These are phyloP conservation scores for Hypoxylon sp. DNA, from an alignment of 2,329 filamentous ascomycete genomes.

Conservation along the genomic window DNA sequence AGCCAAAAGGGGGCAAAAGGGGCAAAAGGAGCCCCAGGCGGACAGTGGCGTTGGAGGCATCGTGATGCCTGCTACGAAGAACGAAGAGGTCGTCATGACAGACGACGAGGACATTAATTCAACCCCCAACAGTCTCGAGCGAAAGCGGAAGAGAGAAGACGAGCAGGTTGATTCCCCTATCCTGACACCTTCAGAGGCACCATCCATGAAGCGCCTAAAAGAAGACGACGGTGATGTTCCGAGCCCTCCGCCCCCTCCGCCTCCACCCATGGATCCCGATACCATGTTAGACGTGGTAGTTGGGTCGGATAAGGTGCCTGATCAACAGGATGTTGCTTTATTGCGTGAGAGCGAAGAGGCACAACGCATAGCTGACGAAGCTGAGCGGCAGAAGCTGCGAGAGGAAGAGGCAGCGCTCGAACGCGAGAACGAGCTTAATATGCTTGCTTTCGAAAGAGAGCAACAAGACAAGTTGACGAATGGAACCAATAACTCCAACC, in stretches of 20 bases:
- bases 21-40: conserved; percentile 40
- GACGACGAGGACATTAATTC: conserved; percentile 56
- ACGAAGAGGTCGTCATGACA: conserved; percentile 48
- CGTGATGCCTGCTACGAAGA: conserved; percentile 34
- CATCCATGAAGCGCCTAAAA: conserved; percentile 62
- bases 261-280: conserved; percentile 56
- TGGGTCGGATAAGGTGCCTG: conserved; percentile 56
- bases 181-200: conserved; percentile 63
- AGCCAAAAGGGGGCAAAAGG: conserved; percentile 51
- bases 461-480: conserved; percentile 43
- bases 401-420: conserved; percentile 50
- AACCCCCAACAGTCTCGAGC: conserved; percentile 57
- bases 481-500: conserved; percentile 18
- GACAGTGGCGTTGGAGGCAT: conserved; percentile 38
- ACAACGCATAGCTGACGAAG: conserved; percentile 60
- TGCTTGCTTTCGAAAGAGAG: conserved; percentile 48
- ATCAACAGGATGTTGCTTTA: conserved; percentile 60
- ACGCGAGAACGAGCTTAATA: conserved; percentile 51
- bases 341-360: conserved; percentile 64
- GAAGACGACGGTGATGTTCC: conserved; percentile 55
- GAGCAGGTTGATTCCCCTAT: conserved; percentile 53
- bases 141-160: conserved; percentile 72
- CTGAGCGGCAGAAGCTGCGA: conserved; percentile 45
- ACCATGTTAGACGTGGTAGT: conserved; percentile 48
- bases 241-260: conserved; percentile 53